Percentiles rank a stretch among this genome's conserved stretches.
These are phyloP conservation scores for Diaporthe sp. DNA, from an alignment of 2,329 filamentous ascomycete genomes.

Conservation along the genomic window DNA sequence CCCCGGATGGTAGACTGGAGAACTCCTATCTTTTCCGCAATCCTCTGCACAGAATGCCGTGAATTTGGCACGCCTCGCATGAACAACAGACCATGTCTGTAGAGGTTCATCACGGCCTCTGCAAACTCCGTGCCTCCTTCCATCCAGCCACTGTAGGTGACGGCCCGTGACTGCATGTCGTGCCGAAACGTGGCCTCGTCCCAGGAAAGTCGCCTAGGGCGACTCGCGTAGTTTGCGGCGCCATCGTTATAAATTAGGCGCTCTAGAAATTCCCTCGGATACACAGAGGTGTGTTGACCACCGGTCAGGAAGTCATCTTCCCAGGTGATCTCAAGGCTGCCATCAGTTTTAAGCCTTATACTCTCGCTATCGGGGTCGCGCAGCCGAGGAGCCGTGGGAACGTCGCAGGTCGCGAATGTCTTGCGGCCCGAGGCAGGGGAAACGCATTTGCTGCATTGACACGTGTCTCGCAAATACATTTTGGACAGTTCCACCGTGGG, in stretches of 20 bases:
- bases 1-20: slow-evolving; percentile 94
- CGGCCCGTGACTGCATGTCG: slow-evolving; percentile 62
- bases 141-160: slow-evolving; percentile 83
- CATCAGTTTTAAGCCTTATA: slow-evolving; percentile 53
- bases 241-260: slow-evolving; percentile 41
- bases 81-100: slow-evolving; percentile 80
- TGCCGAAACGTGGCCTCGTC: slow-evolving; percentile 52
- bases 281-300: slow-evolving; percentile 52
- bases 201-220: slow-evolving; percentile 57
- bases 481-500: not conserved
- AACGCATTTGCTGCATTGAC: slow-evolving; percentile 66
- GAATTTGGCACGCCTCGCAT: slow-evolving; percentile 80
- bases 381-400: slow-evolving; percentile 54
- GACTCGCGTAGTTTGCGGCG: slow-evolving; percentile 50
- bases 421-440: slow-evolving; percentile 73
- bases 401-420: slow-evolving; percentile 60
- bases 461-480: slow-evolving; percentile 66
- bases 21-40: slow-evolving; percentile 81
- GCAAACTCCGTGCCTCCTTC: slow-evolving; percentile 68
- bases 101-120: slow-evolving; percentile 73
- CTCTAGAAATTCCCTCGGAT: slow-evolving; percentile 48
- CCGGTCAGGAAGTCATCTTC: slow-evolving; percentile 57
- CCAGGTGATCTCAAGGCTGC: slow-evolving; percentile 73
- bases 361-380: slow-evolving; percentile 11
- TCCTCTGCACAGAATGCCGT: slow-evolving; percentile 73